A percentile compares a stretch with the other conserved stretches of the same genome.
Conservation (phyloP, 2,329 filamentous ascomycete species). For the Corinectria fuckeliana region DNA sequence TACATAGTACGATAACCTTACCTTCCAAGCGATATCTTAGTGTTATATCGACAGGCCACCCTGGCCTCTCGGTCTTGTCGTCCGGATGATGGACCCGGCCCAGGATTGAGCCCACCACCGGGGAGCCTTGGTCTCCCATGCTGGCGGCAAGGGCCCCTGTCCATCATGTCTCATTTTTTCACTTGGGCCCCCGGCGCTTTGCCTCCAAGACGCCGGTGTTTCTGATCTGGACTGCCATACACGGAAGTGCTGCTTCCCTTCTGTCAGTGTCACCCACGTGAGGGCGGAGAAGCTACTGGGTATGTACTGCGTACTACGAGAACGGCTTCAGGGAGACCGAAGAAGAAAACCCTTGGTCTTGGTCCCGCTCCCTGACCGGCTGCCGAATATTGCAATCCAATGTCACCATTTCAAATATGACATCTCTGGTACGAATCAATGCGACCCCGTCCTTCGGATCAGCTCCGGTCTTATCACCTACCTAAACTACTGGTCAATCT, state of each 20-base stretch:
- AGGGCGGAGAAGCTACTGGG: too few relatives aligned
- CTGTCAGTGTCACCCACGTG: background rate
- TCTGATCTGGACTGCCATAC: slow-evolving; percentile 20
- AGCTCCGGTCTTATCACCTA: background rate
- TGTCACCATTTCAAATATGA: slow-evolving; percentile 3
- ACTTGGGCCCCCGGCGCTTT: slow-evolving; percentile 22
- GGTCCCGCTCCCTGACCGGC: background rate
- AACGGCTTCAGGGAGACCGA: slow-evolving; percentile 3
- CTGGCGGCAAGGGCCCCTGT: slow-evolving; percentile 12
- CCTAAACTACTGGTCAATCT: too few relatives aligned
- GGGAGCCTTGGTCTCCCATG: slow-evolving; percentile 20
- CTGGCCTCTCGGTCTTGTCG: slow-evolving; percentile 24
- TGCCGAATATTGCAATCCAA: background rate
- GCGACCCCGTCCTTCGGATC: background rate
- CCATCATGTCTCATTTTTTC: slow-evolving; percentile 18
- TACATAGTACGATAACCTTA: slow-evolving; percentile 19
- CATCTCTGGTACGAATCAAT: background rate
- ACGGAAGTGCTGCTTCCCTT: slow-evolving; percentile 1
- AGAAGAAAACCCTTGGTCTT: slow-evolving; percentile 4
- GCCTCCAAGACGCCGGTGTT: slow-evolving; percentile 30
- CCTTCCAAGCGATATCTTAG: slow-evolving; percentile 27
- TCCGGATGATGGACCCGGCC: slow-evolving; percentile 32
- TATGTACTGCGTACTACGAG: too few relatives aligned
- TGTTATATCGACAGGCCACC: slow-evolving; percentile 21
- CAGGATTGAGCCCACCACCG: slow-evolving; percentile 22